Evolutionary conservation across 208 protist species (phyloP).

Genomic region (Leishmania tarentolae): DNA sequence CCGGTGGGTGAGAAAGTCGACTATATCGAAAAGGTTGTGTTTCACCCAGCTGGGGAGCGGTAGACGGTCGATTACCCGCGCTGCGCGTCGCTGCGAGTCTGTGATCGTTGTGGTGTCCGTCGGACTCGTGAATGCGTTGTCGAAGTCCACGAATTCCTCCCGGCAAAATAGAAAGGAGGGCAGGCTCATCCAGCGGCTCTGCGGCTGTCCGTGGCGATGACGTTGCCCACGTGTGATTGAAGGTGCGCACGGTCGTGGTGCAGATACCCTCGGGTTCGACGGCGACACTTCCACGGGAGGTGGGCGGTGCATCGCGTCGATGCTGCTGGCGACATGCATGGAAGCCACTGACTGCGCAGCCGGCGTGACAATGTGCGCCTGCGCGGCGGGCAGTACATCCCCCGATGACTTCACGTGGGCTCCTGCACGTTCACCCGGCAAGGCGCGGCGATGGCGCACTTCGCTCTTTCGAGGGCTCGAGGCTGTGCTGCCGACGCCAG

Average conservation of each 20-base stretch:
- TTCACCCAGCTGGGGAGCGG: slow-evolving; percentile 41
- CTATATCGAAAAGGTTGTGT: slow-evolving; percentile 42
- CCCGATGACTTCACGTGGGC: slow-evolving; percentile 10
- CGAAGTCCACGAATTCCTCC: slow-evolving; percentile 43
- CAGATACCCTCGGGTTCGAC: slow-evolving; percentile 11
- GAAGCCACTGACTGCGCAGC: slow-evolving; percentile 6
- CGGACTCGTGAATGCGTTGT: not conserved
- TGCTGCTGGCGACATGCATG: not conserved
- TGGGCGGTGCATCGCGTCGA: slow-evolving; percentile 20
- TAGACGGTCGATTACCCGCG: slow-evolving; percentile 23
- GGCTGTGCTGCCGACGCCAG: not conserved
- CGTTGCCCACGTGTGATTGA: not conserved
- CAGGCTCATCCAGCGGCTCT: slow-evolving; percentile 14
- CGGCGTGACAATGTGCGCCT: slow-evolving; percentile 10
- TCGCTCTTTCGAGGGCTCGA: slow-evolving; percentile 1
- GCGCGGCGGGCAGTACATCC: slow-evolving; percentile 3
- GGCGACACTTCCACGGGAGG: slow-evolving; percentile 20
- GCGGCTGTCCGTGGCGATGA: not conserved
- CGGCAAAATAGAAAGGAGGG: slow-evolving; percentile 18
- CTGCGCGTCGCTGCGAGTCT: slow-evolving; percentile 24
- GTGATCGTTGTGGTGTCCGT: slow-evolving; percentile 11
- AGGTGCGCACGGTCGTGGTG: not conserved
- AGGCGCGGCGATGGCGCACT: slow-evolving; percentile 3
- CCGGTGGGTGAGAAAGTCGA: slow-evolving; percentile 57
- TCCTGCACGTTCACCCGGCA: slow-evolving; percentile 10